Base-by-base conservation (phyloP, 306 rosid genomes). In the Lotus japonicus region DNA sequence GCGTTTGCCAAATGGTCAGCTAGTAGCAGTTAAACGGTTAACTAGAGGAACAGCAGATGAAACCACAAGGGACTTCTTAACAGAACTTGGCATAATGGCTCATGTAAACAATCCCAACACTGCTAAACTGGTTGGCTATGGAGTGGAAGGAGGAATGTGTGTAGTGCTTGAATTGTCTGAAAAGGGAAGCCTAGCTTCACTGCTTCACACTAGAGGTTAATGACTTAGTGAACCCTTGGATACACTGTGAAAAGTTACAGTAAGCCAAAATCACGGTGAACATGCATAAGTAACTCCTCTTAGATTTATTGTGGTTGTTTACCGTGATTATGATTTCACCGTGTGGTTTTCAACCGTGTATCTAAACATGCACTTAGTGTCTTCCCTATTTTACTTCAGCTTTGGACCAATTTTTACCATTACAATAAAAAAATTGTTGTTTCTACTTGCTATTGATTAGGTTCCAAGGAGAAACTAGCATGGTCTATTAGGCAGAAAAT, bases 1-100 rank as follows among this genome's bases (percentile, higher is more conserved):
- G 64, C 70, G 89, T 80, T 75, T 91, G 70, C 53, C 71, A 75
- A 81, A 85, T 78, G 76, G 82, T 55, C 86, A 77, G 46, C 75
- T 85, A 1, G 89, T 91, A 75, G 96, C 97, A 35, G 62, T 91
- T 70, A 91, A 91, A 33, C 51, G 77, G 56, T 78, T 86, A 28
- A 80, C 88, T 31, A 51, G 88, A 58, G 96, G 97, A 78, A 78
- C 74, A 33, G 69, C 60, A 2, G 95, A 91, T 15, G 94, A 91
- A 57, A 82, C 74, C 23, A 68, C 65, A 33, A 81, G 84, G 1
- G 91, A 85, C 49, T 91, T 91, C 82, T 80, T 91, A 52, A 77
- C 86, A 68, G 96, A 91, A 79, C 84, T 91, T 33, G 97, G 97
- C 44, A 85, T 88, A 46, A 91, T 91, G 96, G 96, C 80, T 9